A percentile compares a stretch with the other conserved stretches of the same genome.
Conservation (phyloP, 1,284 basidiomycete species). For the Ganoderma lingzhi region DNA sequence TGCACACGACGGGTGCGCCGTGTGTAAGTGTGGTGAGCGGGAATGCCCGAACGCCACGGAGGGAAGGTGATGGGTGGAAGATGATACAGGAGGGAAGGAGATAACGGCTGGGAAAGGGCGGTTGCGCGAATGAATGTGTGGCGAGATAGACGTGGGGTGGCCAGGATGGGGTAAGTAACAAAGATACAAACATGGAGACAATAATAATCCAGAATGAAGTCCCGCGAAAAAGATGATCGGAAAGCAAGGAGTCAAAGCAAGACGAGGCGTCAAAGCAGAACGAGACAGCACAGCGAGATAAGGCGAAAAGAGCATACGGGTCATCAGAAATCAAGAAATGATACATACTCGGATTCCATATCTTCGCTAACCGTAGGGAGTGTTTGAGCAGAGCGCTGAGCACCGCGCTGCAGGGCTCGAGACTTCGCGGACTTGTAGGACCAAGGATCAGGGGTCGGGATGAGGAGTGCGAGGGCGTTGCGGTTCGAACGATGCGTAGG, state of each 20-base stretch:
- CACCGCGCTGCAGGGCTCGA: slow-evolving; percentile 15
- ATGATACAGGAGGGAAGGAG: slow-evolving; percentile 4
- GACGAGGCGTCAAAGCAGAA: neutral
- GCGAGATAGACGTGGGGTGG: slow-evolving; percentile 22
- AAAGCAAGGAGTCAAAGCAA: neutral
- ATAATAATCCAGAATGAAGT: neutral
- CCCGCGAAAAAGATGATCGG: neutral
- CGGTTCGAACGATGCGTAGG: slow-evolving; percentile 50
- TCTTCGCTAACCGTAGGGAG: slow-evolving; percentile 42
- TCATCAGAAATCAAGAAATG: slow-evolving; percentile 38
- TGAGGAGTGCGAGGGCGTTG: slow-evolving; percentile 41
- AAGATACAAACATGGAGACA: neutral
- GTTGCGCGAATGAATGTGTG: slow-evolving; percentile 8
- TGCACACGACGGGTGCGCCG: neutral
- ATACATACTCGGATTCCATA: slow-evolving; percentile 38
- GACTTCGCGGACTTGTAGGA: slow-evolving; percentile 24
- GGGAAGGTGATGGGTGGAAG: neutral
- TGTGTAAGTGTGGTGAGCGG: slow-evolving; percentile 10
- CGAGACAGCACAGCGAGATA: slow-evolving; percentile 4
- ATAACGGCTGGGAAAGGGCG: slow-evolving; percentile 9
- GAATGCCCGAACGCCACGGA: slow-evolving; percentile 6
- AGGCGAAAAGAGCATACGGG: slow-evolving; percentile 3
- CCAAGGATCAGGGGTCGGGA: slow-evolving; percentile 48
- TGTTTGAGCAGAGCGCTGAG: slow-evolving; percentile 27
- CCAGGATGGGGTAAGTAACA: slow-evolving; percentile 14